Percentiles rank a stretch among this genome's conserved stretches.
Evolutionary conservation across 768 basidiomycete genomes (phyloP).

Genomic region (Ramaria rubella): DNA sequence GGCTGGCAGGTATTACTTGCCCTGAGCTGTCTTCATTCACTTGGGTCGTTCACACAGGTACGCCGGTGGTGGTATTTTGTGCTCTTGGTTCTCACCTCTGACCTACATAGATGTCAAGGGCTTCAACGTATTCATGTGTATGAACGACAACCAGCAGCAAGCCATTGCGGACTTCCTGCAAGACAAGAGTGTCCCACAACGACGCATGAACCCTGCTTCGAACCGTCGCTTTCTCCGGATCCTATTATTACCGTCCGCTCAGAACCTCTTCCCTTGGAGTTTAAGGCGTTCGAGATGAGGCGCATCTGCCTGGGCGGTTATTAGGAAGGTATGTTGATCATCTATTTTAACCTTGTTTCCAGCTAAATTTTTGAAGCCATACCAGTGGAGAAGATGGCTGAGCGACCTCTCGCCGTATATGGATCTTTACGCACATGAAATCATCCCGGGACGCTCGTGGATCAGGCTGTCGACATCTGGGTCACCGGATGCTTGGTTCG

Average conservation of each 20-base stretch:
- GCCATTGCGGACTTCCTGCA: constrained; percentile 8
- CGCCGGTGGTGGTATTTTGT: not conserved
- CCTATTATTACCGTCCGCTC: constrained; percentile 21
- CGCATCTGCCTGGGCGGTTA: constrained; percentile 19
- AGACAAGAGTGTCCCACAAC: constrained; percentile 14
- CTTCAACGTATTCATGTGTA: not conserved
- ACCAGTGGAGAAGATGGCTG: not conserved
- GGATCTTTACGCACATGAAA: not conserved
- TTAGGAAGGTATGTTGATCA: constrained; percentile 15
- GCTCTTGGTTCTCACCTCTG: not conserved
- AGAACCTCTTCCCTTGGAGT: constrained; percentile 20
- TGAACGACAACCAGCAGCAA: constrained; percentile 1
- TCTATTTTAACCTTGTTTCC: not conserved
- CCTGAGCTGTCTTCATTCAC: not conserved
- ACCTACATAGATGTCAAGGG: not conserved
- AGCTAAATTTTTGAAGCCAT: not conserved
- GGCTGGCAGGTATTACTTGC: not conserved
- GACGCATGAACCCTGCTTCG: constrained; percentile 11
- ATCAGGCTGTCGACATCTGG: not conserved
- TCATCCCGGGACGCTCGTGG: not conserved
- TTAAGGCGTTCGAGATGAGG: constrained; percentile 14
- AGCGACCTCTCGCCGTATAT: not conserved
- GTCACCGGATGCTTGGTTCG: not conserved
- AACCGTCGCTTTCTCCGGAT: constrained; percentile 16
- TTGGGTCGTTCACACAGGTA: not conserved